Base-by-base conservation (phyloP, 345 rosid genomes). In the Turritis glabra region DNA sequence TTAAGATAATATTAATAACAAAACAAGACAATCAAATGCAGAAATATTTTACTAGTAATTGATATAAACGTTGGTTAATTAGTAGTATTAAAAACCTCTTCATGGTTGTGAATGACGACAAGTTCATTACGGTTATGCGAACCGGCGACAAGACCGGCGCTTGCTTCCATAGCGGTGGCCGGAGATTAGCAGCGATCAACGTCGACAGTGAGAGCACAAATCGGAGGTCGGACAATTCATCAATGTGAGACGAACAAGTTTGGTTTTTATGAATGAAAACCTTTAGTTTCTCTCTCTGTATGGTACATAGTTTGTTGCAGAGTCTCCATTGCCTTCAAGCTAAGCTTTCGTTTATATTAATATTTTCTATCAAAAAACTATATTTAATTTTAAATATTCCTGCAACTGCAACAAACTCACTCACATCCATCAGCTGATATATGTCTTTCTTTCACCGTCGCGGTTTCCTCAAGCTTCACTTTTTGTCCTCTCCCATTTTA, bases 101-200 rank as follows among this genome's bases (percentile, higher is more conserved):
- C 99, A 50, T 95, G 99, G 80, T 90, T 90, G 23, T 95, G 99
- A 72, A 95, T 95, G 79, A 92, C 99, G 3, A 95, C 97, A 29
- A 95, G 99, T 81, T 95, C 99, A 13, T 95, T 95, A 76, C 97
- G 96, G 79, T 92, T 95, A 85, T 95, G 99, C 22, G 99, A 95
- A 46, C 99, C 99, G 26, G 97, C 99, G 3, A 95, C 97, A 11
- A 95, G 96, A 54, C 97, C 99, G 41, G 97, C 99, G 23, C 92
- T 89, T n/a, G 99, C 99, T 83, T 95, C 99, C 99, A 95, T 91
- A 75, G 73, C 5, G 56, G 25, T 5, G 68, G 11, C 73, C 51
- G 64, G 70, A 63, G 51, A 30, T 41, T 12, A 67, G 33, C 37
- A 23, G 8, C 17, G 32, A 50, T 13, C 53, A 7, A 30, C 1